Evolutionary conservation across 208 protist species (phyloP).

Genomic region (Acanthamoeba lenticulata): DNA sequence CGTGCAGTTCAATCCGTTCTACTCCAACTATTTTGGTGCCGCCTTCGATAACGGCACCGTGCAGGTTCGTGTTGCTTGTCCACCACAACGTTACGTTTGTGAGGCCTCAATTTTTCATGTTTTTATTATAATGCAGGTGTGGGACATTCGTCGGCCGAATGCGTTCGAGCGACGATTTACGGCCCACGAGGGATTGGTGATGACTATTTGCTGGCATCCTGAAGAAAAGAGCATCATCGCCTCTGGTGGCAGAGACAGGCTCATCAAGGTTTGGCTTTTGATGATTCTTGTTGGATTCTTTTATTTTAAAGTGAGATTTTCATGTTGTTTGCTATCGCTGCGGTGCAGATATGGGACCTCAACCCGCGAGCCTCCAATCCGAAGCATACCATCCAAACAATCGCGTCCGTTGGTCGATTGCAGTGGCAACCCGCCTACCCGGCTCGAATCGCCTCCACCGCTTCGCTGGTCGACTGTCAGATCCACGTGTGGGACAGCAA

Average conservation of each 20-base stretch:
- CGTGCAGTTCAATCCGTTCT: slow-evolving; percentile 82
- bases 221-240: slow-evolving; percentile 79
- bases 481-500: slow-evolving; percentile 78
- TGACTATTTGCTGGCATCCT: slow-evolving; percentile 85
- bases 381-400: slow-evolving; percentile 73
- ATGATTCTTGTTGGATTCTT: neutral
- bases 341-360: slow-evolving; percentile 57
- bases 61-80: slow-evolving; percentile 46
- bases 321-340: neutral
- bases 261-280: slow-evolving; percentile 76
- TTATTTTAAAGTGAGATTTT: neutral
- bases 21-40: slow-evolving; percentile 81
- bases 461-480: slow-evolving; percentile 74
- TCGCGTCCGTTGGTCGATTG: slow-evolving; percentile 74
- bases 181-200: slow-evolving; percentile 82
- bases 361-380: slow-evolving; percentile 62
- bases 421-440: slow-evolving; percentile 75
- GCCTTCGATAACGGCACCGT: slow-evolving; percentile 86
- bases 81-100: neutral
- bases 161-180: slow-evolving; percentile 64
- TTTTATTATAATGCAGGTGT: slow-evolving; percentile 62
- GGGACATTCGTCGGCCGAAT: slow-evolving; percentile 79
- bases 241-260: slow-evolving; percentile 78
- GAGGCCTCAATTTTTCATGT: neutral
- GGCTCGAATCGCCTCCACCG: slow-evolving; percentile 78